phyloP scores from a whole-genome alignment of 805 yeast genomes.

The Candida nitratophila region DNA sequence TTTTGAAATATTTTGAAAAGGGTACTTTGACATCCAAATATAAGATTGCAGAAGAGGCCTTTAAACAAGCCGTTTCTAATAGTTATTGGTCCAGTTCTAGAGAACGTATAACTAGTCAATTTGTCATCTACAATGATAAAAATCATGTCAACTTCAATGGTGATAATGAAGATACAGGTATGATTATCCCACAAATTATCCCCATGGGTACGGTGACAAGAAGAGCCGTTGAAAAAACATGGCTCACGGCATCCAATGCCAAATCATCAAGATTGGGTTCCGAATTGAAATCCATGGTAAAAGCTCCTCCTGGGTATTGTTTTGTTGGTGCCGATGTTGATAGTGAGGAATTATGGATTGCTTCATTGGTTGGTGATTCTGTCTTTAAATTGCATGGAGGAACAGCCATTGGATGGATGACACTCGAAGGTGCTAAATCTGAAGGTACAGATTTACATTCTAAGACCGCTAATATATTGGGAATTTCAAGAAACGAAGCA shows the following conservation, averaged over 20 bases:
- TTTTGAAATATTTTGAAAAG: constrained; percentile 62
- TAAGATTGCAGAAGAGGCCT: constrained; percentile 67
- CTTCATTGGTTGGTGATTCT: constrained; percentile 90
- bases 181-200: constrained; percentile 76
- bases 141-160: constrained; percentile 14
- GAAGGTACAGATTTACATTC: constrained; percentile 95
- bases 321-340: constrained; percentile 99
- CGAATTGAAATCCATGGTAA: constrained; percentile 79
- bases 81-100: constrained; percentile 93
- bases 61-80: constrained; percentile 69
- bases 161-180: constrained; percentile 35
- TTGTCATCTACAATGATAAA: constrained; percentile 58
- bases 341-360: constrained; percentile 97
- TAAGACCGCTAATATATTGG: constrained; percentile 83
- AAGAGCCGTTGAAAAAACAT: constrained; percentile 93
- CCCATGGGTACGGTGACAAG: constrained; percentile 97
- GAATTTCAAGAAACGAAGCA: constrained; percentile 87
- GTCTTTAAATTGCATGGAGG: constrained; percentile 87
- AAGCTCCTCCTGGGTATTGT: constrained; percentile 82
- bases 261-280: constrained; percentile 83
- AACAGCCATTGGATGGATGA: constrained; percentile 99
- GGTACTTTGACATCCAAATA: constrained; percentile 66
- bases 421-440: constrained; percentile 86
- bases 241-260: constrained; percentile 97
- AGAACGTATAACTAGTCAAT: constrained; percentile 75